phyloP scores from a whole-genome alignment of 139 green algal genomes.

The Asterochloris erici region DNA sequence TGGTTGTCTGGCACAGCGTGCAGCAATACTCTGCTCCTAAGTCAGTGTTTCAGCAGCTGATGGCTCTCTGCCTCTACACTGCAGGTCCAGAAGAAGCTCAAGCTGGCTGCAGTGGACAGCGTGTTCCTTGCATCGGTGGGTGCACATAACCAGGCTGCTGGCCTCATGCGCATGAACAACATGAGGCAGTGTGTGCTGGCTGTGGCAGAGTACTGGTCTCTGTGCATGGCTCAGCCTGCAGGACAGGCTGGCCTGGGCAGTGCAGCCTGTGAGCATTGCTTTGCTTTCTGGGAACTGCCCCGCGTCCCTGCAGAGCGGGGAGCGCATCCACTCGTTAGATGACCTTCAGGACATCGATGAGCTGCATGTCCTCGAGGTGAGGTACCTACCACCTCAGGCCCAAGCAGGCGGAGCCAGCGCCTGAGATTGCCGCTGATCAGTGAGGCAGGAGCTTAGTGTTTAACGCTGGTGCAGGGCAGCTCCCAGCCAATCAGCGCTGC shows the following conservation, averaged over 20 bases:
- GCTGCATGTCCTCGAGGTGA: constrained; percentile 73
- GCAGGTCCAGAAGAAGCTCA: constrained; percentile 68
- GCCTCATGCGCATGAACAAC: not conserved
- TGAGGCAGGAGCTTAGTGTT: not conserved
- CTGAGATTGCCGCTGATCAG: not conserved
- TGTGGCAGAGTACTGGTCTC: not conserved
- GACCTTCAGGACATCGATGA: constrained; percentile 89
- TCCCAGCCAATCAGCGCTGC: not conserved
- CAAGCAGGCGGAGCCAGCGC: not conserved
- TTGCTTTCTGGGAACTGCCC: not conserved
- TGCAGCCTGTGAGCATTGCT: not conserved
- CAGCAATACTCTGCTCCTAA: not conserved
- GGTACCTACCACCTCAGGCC: not conserved
- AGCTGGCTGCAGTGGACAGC: constrained; percentile 58
- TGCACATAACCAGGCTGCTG: not conserved
- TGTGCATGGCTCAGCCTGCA: not conserved
- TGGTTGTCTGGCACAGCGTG: not conserved
- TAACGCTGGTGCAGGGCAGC: not conserved
- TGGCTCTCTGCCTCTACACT: not conserved
- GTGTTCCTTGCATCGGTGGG: constrained; percentile 67
- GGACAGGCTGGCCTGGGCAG: not conserved
- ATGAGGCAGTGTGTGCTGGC: not conserved
- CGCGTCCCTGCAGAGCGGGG: constrained; percentile 51
- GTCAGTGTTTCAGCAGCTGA: not conserved
- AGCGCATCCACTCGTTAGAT: constrained; percentile 62